A percentile compares a stretch with the other conserved stretches of the same genome.
Conservation (phyloP, 1,284 basidiomycete species). For the Meripilus lineatus region DNA sequence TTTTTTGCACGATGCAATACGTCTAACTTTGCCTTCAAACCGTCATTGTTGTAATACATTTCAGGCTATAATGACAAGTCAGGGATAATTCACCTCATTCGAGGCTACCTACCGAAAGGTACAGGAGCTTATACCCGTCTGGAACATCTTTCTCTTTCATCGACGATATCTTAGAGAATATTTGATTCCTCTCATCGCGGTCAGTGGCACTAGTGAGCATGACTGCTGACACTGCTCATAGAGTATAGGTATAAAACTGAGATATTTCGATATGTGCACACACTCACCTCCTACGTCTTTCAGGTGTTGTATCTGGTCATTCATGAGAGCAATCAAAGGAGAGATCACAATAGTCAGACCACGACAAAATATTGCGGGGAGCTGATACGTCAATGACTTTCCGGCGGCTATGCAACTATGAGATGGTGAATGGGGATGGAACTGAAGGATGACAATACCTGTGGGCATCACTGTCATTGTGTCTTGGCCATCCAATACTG, state of each 20-base stretch:
- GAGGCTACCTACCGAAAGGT: conserved; percentile 18
- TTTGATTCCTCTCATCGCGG: conserved; percentile 43
- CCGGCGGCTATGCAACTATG: conserved; percentile 72
- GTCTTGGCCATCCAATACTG: conserved; percentile 79
- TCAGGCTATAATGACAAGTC: conserved; percentile 77
- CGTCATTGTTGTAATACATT: conserved; percentile 76
- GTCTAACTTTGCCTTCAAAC: conserved; percentile 59
- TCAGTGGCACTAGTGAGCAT: conserved; percentile 63
- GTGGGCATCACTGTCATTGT: conserved; percentile 88
- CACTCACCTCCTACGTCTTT: conserved; percentile 55
- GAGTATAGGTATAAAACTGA: background rate
- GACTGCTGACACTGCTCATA: conserved; percentile 64
- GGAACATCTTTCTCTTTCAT: background rate
- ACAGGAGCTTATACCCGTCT: background rate
- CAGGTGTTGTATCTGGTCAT: conserved; percentile 81
- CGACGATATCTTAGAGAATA: conserved; percentile 38
- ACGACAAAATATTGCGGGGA: conserved; percentile 76
- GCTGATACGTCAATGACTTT: conserved; percentile 87
- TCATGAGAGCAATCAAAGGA: conserved; percentile 77
- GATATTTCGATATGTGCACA: conserved; percentile 40
- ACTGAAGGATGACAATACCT: conserved; percentile 34
- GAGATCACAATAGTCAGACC: conserved; percentile 88
- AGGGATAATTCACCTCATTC: no score
- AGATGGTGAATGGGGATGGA: no score
- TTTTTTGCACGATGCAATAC: conserved; percentile 60